Percentiles rank a stretch among this genome's conserved stretches.
phyloP scores from a whole-genome alignment of 2,329 filamentous ascomycete species.

The Fusarium torreyae region DNA sequence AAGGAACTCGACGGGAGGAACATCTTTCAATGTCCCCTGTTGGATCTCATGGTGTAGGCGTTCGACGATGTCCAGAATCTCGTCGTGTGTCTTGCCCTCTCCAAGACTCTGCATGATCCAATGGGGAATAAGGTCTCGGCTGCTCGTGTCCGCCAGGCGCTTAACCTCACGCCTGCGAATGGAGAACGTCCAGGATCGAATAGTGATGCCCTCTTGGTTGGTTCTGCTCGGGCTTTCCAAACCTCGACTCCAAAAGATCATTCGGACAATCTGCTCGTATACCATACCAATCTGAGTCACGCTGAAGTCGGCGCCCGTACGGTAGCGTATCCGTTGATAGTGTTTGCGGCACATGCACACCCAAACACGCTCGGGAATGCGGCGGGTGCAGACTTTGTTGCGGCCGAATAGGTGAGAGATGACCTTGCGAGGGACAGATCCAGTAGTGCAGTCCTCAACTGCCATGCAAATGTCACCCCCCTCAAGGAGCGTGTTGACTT shows the following conservation, averaged over 20 bases:
- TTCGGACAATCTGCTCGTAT: slow-evolving; percentile 71
- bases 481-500: slow-evolving; percentile 34
- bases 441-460: slow-evolving; percentile 70
- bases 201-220: slow-evolving; percentile 52
- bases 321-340: slow-evolving; percentile 82
- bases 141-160: slow-evolving; percentile 60
- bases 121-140: slow-evolving; percentile 47
- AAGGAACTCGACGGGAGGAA: slow-evolving; percentile 73
- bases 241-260: slow-evolving; percentile 73
- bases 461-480: slow-evolving; percentile 66
- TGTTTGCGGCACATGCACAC: slow-evolving; percentile 85
- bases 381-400: slow-evolving; percentile 83
- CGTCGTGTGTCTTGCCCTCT: slow-evolving; percentile 62
- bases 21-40: slow-evolving; percentile 58
- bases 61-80: slow-evolving; percentile 64
- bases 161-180: slow-evolving; percentile 76
- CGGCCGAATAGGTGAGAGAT: slow-evolving; percentile 87
- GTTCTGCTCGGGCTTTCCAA: slow-evolving; percentile 57
- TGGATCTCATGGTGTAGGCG: slow-evolving; percentile 64
- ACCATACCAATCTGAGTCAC: slow-evolving; percentile 76
- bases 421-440: slow-evolving; percentile 77
- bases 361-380: slow-evolving; percentile 79
- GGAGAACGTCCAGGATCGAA: slow-evolving; percentile 70
- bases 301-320: slow-evolving; percentile 74
- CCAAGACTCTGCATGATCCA: slow-evolving; percentile 66